Evolutionary conservation across 805 yeast genomes (phyloP).

Genomic region (Saturnispora saitoi): DNA sequence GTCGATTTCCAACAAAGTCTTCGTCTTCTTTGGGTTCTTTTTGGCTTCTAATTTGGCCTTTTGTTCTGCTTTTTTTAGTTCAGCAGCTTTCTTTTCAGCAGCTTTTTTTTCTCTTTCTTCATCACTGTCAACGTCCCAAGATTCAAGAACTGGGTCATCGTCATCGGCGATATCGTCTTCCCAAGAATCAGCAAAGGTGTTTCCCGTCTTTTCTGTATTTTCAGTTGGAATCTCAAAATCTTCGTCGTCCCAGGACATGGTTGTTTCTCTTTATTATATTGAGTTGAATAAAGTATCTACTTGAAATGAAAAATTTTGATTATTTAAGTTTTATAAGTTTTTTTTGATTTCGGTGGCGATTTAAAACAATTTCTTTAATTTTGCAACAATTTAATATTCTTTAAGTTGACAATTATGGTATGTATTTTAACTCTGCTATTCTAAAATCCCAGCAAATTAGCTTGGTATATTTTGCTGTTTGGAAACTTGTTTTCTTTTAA

Average conservation of each 20-base stretch:
- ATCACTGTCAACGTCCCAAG: conserved; percentile 83
- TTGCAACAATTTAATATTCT: not conserved
- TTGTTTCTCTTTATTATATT: not conserved
- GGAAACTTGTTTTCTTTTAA: no score
- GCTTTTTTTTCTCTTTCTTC: conserved; percentile 35
- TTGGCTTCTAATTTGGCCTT: conserved; percentile 37
- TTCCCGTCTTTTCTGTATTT: not conserved
- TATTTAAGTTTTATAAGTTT: not conserved
- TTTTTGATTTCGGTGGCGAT: conserved; percentile 1
- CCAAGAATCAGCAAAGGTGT: conserved; percentile 53
- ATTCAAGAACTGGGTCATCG: conserved; percentile 72
- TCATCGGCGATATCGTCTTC: conserved; percentile 59
- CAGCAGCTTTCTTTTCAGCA: conserved; percentile 11
- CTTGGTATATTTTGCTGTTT: no score
- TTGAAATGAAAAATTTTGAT: conserved; percentile 1
- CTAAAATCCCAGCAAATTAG: no score
- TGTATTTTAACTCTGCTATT: not conserved
- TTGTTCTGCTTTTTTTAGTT: conserved; percentile 28
- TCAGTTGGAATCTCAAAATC: conserved; percentile 64
- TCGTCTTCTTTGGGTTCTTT: conserved; percentile 33
- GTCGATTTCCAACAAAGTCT: conserved; percentile 49
- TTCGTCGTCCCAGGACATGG: conserved; percentile 64
- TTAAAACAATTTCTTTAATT: not conserved
- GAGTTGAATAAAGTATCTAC: not conserved
- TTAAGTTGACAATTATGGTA: not conserved